These are phyloP conservation scores for Gossypium armourianum DNA, from an alignment of 441 rosid genomes.

Conservation along the genomic window DNA sequence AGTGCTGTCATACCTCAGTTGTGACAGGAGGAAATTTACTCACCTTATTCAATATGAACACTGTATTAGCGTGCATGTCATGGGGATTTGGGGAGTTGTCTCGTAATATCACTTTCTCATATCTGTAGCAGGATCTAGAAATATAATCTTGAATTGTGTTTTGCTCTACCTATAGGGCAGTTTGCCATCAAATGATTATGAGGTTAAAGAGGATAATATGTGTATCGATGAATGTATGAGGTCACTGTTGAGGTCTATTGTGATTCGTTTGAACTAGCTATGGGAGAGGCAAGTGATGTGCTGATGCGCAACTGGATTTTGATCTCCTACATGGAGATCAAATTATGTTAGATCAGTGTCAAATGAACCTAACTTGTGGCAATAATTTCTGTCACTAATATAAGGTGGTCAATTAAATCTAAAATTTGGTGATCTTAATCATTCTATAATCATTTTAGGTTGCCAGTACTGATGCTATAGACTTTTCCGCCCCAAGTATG, in stretches of 20 bases:
- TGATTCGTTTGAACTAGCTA: background rate
- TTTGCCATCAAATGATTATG: background rate
- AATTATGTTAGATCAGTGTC: background rate
- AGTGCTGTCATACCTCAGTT: slow-evolving; percentile 3
- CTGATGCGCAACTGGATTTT: background rate
- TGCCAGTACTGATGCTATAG: background rate
- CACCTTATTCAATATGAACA: background rate
- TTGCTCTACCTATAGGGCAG: background rate
- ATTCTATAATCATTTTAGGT: background rate
- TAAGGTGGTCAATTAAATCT: background rate
- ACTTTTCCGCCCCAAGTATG: background rate
- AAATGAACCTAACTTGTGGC: background rate
- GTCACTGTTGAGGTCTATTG: background rate
- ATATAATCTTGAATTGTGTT: background rate
- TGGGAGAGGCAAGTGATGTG: background rate
- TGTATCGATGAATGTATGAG: background rate
- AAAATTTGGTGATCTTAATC: background rate
- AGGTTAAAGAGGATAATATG: background rate
- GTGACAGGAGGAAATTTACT: background rate
- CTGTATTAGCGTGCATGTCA: background rate
- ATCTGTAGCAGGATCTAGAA: background rate
- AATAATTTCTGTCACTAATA: background rate
- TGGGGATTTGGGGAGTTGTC: background rate
- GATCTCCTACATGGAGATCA: background rate
- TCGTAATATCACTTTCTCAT: background rate